Percentiles rank a stretch among this genome's conserved stretches.
Evolutionary conservation across 176 grass and related monocot species (phyloP).

Genomic region (Cymbopogon citratus): DNA sequence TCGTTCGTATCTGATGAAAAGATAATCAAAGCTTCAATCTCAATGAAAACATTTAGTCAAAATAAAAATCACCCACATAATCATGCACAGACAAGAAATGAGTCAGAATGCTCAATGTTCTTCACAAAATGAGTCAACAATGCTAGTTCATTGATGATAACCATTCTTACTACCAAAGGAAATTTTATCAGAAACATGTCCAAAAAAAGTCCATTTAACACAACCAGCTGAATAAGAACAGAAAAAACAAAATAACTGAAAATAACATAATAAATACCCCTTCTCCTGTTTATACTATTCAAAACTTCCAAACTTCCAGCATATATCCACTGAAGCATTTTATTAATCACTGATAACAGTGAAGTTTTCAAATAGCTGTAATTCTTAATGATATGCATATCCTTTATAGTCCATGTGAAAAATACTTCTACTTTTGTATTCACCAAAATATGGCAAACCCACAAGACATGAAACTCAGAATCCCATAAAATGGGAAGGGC

Average conservation of each 20-base stretch:
- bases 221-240: not conserved
- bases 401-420: not conserved
- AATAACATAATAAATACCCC: not conserved
- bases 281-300: not conserved
- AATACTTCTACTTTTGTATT: not conserved
- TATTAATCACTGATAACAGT: constrained; percentile 6
- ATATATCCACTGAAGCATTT: not conserved
- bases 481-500: not conserved
- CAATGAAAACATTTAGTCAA: constrained; percentile 8
- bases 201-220: not conserved
- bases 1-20: constrained; percentile 67
- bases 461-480: not conserved
- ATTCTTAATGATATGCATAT: not conserved
- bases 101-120: not conserved
- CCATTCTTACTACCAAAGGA: not conserved
- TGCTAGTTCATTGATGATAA: not conserved
- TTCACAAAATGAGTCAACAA: not conserved
- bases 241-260: not conserved
- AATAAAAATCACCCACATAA: not conserved
- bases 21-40: not conserved
- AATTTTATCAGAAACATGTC: not conserved
- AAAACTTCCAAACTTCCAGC: not conserved
- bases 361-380: not conserved
- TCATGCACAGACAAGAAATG: constrained; percentile 1
- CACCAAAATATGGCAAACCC: not conserved